These are phyloP conservation scores for Phlebiopsis flavidoalba DNA, from an alignment of 768 basidiomycete genomes.

Conservation along the genomic window DNA sequence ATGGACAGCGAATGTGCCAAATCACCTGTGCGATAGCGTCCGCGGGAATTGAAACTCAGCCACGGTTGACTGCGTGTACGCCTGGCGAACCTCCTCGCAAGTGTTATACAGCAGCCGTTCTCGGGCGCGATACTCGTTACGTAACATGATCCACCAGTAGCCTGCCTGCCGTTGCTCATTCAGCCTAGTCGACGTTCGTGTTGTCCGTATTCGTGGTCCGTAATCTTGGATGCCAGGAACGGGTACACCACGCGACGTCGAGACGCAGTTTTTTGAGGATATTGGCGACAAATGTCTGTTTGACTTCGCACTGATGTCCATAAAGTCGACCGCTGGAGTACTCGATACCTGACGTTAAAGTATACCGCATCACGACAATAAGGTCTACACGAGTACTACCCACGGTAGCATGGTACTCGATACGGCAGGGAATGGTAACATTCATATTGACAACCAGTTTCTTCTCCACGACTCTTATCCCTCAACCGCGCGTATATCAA, in stretches of 20 bases:
- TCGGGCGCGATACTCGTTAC: slow-evolving; percentile 76
- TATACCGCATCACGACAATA: not conserved
- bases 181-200: slow-evolving; percentile 84
- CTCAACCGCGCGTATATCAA: slow-evolving; percentile 92
- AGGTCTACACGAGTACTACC: slow-evolving; percentile 29
- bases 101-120: slow-evolving; percentile 90
- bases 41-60: slow-evolving; percentile 93
- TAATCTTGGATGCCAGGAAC: slow-evolving; percentile 50
- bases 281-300: slow-evolving; percentile 84
- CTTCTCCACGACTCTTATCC: slow-evolving; percentile 92
- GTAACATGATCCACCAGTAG: slow-evolving; percentile 96
- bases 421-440: slow-evolving; percentile 95
- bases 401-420: slow-evolving; percentile 94
- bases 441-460: slow-evolving; percentile 89
- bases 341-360: slow-evolving; percentile 41
- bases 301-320: slow-evolving; percentile 97
- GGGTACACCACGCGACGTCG: slow-evolving; percentile 46
- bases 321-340: slow-evolving; percentile 92
- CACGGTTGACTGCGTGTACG: slow-evolving; percentile 87
- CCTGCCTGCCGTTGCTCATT: slow-evolving; percentile 50
- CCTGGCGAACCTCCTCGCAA: slow-evolving; percentile 89
- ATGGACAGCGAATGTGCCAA: not conserved
- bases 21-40: slow-evolving; percentile 89
- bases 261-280: slow-evolving; percentile 82
- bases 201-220: slow-evolving; percentile 76